Base-by-base conservation (phyloP, 2,329 filamentous ascomycete species). In the Pyrenophora teres region DNA sequence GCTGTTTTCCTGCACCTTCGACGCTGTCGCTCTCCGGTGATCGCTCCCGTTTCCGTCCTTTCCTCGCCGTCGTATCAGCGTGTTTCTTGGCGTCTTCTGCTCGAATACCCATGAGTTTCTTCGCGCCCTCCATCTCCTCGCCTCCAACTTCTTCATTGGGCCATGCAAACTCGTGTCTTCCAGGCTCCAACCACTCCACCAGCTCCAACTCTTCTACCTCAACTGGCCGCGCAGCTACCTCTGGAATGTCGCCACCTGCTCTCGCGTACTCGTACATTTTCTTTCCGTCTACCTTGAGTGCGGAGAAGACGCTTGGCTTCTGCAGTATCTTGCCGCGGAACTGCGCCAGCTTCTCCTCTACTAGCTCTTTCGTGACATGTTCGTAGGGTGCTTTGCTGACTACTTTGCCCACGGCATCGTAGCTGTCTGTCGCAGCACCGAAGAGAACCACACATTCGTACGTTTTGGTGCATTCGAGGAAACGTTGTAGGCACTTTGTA, bases 241-340 rank as follows among this genome's bases (percentile, higher is more conserved):
- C 88, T 0, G 94, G 94, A 13, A 96, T 87, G 31, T 90, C 85
- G 68, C 88, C 91, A 13, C 94, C 94, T 71, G 92, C 90, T 41
- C 94, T 83, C 16, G 94, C 94, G 74, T 97, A 97, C 76, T 99
- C 92, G 72, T 99, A 99, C 41, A 97, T 81, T 30, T 90, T 89
- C 79, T 97, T 97, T 2, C 94, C 94, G 62, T 97, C 85, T 74
- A 97, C 90, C 73, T 93, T 92, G 56, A 97, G 80, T 8, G 94
- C 94, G 25, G 91, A 96, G 75, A 92, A 99, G 16, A 99, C 84
- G 5, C 93, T 93, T 32, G 94, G 94, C 62, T 90, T 87, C 78
- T 99, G 94, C 78, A 89, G 87, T 65, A 91, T 91, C 63, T 88
- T 88, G 13, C 94, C 94, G 33, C 87, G 82, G 73, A 96, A 97